These are phyloP conservation scores for Triglochin maritima DNA, from an alignment of 106 monocot species.

Conservation along the genomic window DNA sequence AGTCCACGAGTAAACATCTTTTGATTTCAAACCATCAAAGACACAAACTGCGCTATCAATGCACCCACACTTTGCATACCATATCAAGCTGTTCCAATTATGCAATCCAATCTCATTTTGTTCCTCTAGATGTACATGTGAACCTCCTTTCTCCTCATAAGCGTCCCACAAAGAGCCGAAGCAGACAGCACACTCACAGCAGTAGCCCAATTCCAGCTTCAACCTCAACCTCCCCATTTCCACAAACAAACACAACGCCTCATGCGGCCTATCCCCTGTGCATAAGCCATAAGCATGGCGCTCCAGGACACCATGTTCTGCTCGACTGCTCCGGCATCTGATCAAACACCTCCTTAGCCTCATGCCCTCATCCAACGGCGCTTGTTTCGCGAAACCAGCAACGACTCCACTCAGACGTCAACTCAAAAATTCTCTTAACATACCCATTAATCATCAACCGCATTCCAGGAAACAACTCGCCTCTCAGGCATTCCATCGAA, in stretches of 20 bases:
- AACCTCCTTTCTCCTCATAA: conserved; percentile 25
- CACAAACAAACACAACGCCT: conserved; percentile 32
- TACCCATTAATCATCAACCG: conserved; percentile 33
- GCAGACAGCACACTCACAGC: conserved; percentile 38
- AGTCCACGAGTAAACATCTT: conserved; percentile 42
- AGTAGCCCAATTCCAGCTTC: conserved; percentile 22
- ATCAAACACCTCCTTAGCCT: conserved; percentile 25
- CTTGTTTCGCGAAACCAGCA: conserved; percentile 26
- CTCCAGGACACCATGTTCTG: conserved; percentile 48
- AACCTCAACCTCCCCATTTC: conserved; percentile 17
- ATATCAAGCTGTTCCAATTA: conserved; percentile 34
- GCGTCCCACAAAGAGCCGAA: conserved; percentile 21
- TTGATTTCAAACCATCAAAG: conserved; percentile 13
- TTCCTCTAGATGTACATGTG: conserved; percentile 31
- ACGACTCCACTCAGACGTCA: conserved; percentile 33
- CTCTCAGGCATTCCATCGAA: conserved; percentile 30
- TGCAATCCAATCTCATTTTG: conserved; percentile 32
- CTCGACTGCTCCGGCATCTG: conserved; percentile 15
- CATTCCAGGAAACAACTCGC: conserved; percentile 38
- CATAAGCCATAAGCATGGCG: conserved; percentile 37
- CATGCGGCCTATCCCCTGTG: conserved; percentile 13
- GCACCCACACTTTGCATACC: conserved; percentile 47
- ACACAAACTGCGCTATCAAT: conserved; percentile 14
- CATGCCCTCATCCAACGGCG: conserved; percentile 2
- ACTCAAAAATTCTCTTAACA: conserved; percentile 24